Percentiles rank a stretch among this genome's conserved stretches.
These are phyloP conservation scores for Plasmodium gaboni DNA, from an alignment of 169 alveolate species.

Conservation along the genomic window DNA sequence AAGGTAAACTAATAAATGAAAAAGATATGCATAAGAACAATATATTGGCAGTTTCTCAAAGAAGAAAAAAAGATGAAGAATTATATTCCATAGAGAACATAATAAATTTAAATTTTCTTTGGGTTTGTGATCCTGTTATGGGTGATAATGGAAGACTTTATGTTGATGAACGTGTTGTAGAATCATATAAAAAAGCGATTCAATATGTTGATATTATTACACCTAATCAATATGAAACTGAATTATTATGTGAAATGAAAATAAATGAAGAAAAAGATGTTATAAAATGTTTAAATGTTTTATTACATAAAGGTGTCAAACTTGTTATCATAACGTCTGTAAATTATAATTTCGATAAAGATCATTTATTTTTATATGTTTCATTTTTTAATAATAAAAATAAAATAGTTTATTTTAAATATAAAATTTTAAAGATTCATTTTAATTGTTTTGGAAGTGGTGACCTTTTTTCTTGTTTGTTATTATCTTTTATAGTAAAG, in stretches of 20 bases:
- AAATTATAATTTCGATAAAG: constrained; percentile 23
- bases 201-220: constrained; percentile 47
- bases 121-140: constrained; percentile 75
- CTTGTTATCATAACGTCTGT: constrained; percentile 58
- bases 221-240: constrained; percentile 67
- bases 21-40: neutral
- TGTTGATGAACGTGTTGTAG: constrained; percentile 37
- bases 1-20: neutral
- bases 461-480: constrained; percentile 48
- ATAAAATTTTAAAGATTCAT: constrained; percentile 25
- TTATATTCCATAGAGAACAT: constrained; percentile 19
- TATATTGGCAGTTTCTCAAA: neutral
- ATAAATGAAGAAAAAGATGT: constrained; percentile 47
- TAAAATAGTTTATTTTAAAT: constrained; percentile 29
- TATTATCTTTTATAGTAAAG: constrained; percentile 40
- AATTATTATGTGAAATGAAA: constrained; percentile 49
- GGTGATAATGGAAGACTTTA: constrained; percentile 59
- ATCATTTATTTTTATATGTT: constrained; percentile 41
- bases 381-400: constrained; percentile 23
- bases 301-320: constrained; percentile 47
- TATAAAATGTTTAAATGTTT: constrained; percentile 1
- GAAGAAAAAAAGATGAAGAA: neutral
- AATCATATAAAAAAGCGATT: constrained; percentile 26
- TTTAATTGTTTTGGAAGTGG: constrained; percentile 45
- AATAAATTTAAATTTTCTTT: constrained; percentile 22